A percentile compares a stretch with the other conserved stretches of the same genome.
phyloP scores from a whole-genome alignment of 352 stramenopile species.

The Phytophthora meadii region DNA sequence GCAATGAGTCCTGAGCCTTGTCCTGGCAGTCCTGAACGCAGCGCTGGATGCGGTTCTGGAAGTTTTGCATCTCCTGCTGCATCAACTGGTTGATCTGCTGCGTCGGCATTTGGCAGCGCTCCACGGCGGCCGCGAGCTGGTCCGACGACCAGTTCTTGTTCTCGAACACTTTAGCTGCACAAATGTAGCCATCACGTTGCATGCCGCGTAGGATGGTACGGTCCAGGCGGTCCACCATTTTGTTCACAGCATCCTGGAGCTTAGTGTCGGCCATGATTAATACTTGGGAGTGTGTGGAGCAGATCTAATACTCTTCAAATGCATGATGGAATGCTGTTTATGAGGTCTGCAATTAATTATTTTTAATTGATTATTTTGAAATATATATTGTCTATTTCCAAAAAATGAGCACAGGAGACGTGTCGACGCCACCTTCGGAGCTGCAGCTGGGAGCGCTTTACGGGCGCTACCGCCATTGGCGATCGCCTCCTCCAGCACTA shows the following conservation, averaged over 20 bases:
- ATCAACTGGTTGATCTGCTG: conserved; percentile 87
- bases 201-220: conserved; percentile 75
- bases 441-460: conserved; percentile 58
- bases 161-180: conserved; percentile 89
- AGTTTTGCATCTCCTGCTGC: conserved; percentile 85
- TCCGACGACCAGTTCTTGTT: conserved; percentile 82
- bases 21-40: conserved; percentile 91
- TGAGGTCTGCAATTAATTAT: no score
- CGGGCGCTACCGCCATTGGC: conserved; percentile 66
- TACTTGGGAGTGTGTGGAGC: conserved; percentile 12
- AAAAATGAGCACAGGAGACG: conserved; percentile 25
- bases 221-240: conserved; percentile 88
- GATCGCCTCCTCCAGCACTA: neutral
- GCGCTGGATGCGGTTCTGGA: conserved; percentile 87
- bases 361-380: no score
- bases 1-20: conserved; percentile 74
- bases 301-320: neutral
- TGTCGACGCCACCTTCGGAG: conserved; percentile 38
- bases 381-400: no score
- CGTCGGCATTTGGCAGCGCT: conserved; percentile 88
- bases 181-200: conserved; percentile 85
- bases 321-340: no score
- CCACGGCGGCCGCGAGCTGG: conserved; percentile 82
- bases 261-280: conserved; percentile 74
- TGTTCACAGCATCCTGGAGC: conserved; percentile 83